Evolutionary conservation across 169 alveolate genomes (phyloP), one percentile per base, ranked within the genome.

Genomic region (Plasmodium malariae): DNA sequence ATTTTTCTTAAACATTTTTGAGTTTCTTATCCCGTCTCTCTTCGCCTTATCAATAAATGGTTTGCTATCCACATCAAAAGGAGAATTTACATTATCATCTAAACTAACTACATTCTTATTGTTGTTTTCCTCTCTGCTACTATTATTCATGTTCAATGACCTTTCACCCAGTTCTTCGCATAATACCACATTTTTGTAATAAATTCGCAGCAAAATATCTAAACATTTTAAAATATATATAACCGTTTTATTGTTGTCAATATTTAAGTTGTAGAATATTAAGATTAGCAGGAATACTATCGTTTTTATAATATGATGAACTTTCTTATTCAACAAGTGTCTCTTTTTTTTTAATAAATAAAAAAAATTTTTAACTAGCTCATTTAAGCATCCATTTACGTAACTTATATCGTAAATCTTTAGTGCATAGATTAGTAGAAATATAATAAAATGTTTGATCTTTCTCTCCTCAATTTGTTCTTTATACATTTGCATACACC

Each of bases 381-480:
- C 54, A 5, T 86, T 30, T 48, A 70, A 55, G 37, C 69, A 68
- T 73, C 92, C 92, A 37, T 57, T 86, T 69, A 86, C 24, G 55
- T 86, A 59, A 86, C 92, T 86, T 69, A 65, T 86, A 51, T 86
- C 92, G 37, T 69, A 86, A 69, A 70, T 86, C 57, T 86, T 86
- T 45, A 69, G 45, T 30, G 92, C 59, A 43, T 69, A 69, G 11
- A 86, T 54, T 26, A 80, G 67, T 30, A 80, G 43, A 51, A 80
- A 86, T n/a, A 86, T 24, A 51, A 48, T 48, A 21, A 86, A 19
- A 34, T 49, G 80, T 59, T 68, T 85, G 14, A 1, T 43, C 21
- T 43, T 62, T 17, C 17, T 21, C 19, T 69, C 45, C 24, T 21
- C 21, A 7, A 28, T 3, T 26, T n/a, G n/a, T 11, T 17, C 26